Evolutionary conservation across 352 stramenopile genomes (phyloP).

Genomic region (Thalassiosira hispida): DNA sequence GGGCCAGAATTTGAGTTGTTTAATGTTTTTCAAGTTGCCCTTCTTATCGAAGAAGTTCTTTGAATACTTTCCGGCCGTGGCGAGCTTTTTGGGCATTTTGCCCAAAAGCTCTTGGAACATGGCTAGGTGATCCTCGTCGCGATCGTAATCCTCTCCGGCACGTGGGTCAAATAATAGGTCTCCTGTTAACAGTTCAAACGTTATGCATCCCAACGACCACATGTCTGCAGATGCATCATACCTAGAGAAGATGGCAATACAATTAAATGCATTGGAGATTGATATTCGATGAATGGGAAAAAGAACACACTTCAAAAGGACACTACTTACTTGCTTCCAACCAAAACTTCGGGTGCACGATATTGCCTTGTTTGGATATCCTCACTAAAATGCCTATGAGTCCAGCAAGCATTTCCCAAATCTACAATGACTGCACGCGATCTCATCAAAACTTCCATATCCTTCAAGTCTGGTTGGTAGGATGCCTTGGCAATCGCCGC

Average conservation of each 20-base stretch:
- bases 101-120: conserved; percentile 99
- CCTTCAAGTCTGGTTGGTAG: conserved; percentile 72
- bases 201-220: conserved; percentile 97
- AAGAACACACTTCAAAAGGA: conserved; percentile 12
- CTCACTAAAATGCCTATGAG: conserved; percentile 98
- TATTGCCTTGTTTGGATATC: conserved; percentile 99
- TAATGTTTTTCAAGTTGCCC: conserved; percentile 97
- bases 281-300: conserved; percentile 5
- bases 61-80: conserved; percentile 89
- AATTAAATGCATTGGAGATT: conserved; percentile 85
- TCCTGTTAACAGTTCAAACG: conserved; percentile 99
- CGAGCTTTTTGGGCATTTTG: conserved; percentile 94
- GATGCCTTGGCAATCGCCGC: conserved; percentile 41
- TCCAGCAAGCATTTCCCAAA: conserved; percentile 99
- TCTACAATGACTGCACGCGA: conserved; percentile 91
- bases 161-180: conserved; percentile 99
- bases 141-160: conserved; percentile 90
- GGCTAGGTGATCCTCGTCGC: conserved; percentile 96
- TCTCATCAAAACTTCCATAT: conserved; percentile 67
- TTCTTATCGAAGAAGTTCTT: conserved; percentile 98
- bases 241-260: conserved; percentile 81
- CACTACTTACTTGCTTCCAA: conserved; percentile 89
- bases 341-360: conserved; percentile 96
- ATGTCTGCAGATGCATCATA: conserved; percentile 99
- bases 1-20: conserved; percentile 97